Base-by-base conservation (phyloP, 2,329 filamentous ascomycete species). In the Aspergillus cejpii region DNA sequence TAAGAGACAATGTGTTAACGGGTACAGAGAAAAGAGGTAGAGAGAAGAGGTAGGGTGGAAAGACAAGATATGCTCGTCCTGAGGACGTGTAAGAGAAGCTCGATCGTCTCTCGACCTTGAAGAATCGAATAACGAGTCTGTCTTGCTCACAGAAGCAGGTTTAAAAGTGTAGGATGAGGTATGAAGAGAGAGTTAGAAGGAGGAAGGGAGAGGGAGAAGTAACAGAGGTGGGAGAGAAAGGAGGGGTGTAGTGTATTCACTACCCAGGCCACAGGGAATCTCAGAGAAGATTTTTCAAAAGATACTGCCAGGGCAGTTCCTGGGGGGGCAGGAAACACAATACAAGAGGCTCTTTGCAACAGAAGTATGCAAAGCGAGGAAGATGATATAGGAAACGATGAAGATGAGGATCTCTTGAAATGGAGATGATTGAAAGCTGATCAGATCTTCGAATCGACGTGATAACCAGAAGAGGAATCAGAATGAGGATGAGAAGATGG, bases 161-260 rank as follows among this genome's bases (percentile, higher is more conserved):
- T 10, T 14, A 36, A 21, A 38, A 36, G 5, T 29, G n/a, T 3
- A 37, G 21, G 28, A 37, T 29, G 29, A 10, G 36, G 28, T n/a
- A n/a, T n/a, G n/a, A n/a, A n/a, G n/a, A n/a, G 43, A 23, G 37
- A 26, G 19, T 14, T 39, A 27, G 34, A 37, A 39, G 15, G 24
- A 7, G 28, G 28, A 15, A 12, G 28, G 15, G 28, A 31, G 14
- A 26, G 5, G 23, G 26, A 17, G 17, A n/a, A 6, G 37, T 19
- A 24, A 36, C 12, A 19, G 8, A 21, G 19, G 19, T 27, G 19
- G n/a, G 28, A 34, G 6, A 23, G 12, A 20, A 36, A 40, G 23
- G 17, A 37, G 28, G 24, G 26, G 28, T 23, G 14, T 19, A 10
- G 14, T 6, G 31, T 24, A 8, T 8, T 34, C 31, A 20, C 31